Evolutionary conservation across 257 asterid genomes (phyloP).

Genomic region (Catharanthus roseus): DNA sequence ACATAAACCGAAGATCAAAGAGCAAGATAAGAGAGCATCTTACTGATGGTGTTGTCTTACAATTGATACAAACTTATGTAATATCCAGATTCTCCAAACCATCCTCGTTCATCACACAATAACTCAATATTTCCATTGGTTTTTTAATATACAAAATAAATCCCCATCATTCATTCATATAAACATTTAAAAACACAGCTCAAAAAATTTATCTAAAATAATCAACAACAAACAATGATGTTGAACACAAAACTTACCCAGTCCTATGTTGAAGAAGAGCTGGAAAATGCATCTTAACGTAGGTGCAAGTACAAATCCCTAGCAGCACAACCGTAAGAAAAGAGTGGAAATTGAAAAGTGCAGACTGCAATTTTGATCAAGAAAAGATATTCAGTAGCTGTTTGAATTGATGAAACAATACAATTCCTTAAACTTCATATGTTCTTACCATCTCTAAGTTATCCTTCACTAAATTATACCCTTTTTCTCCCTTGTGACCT

Average conservation of each 20-base stretch:
- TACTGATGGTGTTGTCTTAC: neutral
- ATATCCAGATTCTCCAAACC: neutral
- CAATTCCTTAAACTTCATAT: neutral
- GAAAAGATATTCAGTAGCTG: constrained; percentile 2
- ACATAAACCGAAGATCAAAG: neutral
- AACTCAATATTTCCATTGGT: neutral
- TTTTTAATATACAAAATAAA: neutral
- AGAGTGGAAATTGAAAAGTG: constrained; percentile 88
- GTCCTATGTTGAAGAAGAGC: constrained; percentile 90
- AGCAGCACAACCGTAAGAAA: constrained; percentile 82
- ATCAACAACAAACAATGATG: neutral
- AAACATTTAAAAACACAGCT: neutral
- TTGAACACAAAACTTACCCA: constrained; percentile 45
- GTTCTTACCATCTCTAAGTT: neutral
- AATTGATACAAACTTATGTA: too few relatives aligned
- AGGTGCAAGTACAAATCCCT: constrained; percentile 91
- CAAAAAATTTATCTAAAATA: neutral
- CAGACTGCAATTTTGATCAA: constrained; percentile 44
- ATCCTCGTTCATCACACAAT: neutral
- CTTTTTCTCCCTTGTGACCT: neutral
- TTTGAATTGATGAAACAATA: neutral
- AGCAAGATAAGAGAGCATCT: neutral
- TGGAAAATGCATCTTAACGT: constrained; percentile 79
- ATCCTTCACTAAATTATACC: neutral
- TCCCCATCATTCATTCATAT: neutral